Conservation (phyloP, 257 asterid genomes). For the Lithospermum erythrorhizon region DNA sequence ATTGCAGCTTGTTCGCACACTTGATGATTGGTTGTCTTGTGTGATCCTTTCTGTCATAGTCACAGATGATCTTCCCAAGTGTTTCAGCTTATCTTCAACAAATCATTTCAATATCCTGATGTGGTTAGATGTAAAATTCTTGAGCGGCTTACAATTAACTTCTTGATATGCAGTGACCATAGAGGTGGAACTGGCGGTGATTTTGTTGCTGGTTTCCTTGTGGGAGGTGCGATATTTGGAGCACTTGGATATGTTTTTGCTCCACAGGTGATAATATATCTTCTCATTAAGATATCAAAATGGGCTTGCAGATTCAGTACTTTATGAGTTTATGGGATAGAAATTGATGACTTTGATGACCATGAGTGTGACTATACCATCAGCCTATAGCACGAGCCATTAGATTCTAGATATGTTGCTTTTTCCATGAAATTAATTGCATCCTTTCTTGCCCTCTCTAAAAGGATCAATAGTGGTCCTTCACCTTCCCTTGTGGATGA, state of each 20-base stretch:
- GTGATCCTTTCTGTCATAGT: too few relatives aligned
- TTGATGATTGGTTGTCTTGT: too few relatives aligned
- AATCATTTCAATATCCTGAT: background rate
- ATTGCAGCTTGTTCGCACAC: background rate
- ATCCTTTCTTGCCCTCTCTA: too few relatives aligned
- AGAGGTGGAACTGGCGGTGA: slow-evolving; percentile 57
- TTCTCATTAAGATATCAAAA: background rate
- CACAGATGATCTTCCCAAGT: background rate
- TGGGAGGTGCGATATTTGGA: slow-evolving; percentile 90
- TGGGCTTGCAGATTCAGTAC: background rate
- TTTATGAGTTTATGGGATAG: background rate
- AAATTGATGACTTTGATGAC: background rate
- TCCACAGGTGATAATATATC: slow-evolving; percentile 54
- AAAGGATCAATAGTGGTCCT: too few relatives aligned
- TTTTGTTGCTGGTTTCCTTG: slow-evolving; percentile 72
- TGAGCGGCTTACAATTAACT: slow-evolving; percentile 5
- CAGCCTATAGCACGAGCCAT: background rate
- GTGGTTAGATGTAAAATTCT: background rate
- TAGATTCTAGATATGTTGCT: background rate
- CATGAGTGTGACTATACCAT: background rate
- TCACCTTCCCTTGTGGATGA: too few relatives aligned
- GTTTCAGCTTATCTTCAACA: background rate
- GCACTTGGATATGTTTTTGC: slow-evolving; percentile 71
- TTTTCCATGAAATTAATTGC: too few relatives aligned
- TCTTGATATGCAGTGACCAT: slow-evolving; percentile 38